A percentile compares a stretch with the other conserved stretches of the same genome.
These are phyloP conservation scores for Xanthoceras sorbifolium DNA, from an alignment of 345 rosid species.

Conservation along the genomic window DNA sequence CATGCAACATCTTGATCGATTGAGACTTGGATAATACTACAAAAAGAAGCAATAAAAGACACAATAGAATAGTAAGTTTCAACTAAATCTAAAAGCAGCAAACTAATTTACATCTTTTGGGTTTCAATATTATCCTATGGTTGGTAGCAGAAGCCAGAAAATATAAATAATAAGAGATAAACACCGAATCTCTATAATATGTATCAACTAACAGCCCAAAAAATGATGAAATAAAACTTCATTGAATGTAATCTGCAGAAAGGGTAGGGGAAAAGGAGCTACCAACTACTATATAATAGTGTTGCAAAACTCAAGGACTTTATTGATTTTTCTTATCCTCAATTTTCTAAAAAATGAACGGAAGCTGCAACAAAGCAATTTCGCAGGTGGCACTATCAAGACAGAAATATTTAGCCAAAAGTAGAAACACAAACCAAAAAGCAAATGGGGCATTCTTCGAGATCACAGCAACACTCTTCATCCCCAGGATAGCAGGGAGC, in stretches of 20 bases:
- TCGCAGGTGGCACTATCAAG: too few species aligned
- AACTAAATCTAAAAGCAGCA: neutral
- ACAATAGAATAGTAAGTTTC: conserved; percentile 13
- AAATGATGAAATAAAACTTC: too few species aligned
- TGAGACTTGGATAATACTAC: conserved; percentile 94
- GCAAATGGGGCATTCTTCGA: conserved; percentile 98
- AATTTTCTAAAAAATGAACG: conserved; percentile 1
- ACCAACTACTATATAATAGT: neutral
- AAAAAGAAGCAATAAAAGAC: conserved; percentile 24
- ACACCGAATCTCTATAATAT: neutral
- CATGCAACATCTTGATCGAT: conserved; percentile 92
- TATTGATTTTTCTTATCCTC: conserved; percentile 3
- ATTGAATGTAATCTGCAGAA: too few species aligned
- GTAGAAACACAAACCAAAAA: conserved; percentile 68
- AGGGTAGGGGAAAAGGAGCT: too few species aligned
- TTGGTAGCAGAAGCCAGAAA: neutral
- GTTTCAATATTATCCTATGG: neutral
- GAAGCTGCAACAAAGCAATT: neutral
- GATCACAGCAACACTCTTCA: conserved; percentile 72
- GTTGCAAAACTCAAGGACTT: neutral
- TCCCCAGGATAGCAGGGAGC: conserved; percentile 98
- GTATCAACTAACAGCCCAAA: neutral
- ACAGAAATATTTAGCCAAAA: neutral
- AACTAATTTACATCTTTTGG: conserved; percentile 6
- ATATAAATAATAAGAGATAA: neutral